phyloP scores from a whole-genome alignment of 2,329 filamentous ascomycete genomes.

The Trichoderma oligosporum region DNA sequence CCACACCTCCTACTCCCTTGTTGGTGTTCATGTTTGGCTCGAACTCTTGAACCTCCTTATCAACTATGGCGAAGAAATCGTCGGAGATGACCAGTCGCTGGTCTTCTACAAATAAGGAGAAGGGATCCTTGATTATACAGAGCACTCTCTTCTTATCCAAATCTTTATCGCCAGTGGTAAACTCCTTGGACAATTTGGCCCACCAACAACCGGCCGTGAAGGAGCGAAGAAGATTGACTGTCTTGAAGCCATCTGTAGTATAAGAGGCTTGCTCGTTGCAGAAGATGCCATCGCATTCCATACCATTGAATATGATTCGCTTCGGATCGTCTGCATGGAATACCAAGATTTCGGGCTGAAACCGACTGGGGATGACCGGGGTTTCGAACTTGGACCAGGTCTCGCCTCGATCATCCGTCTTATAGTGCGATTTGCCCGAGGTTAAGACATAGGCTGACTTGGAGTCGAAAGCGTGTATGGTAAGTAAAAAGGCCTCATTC shows the following conservation, averaged over 20 bases:
- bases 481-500: slow-evolving; percentile 58
- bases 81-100: slow-evolving; percentile 79
- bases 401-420: slow-evolving; percentile 77
- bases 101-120: slow-evolving; percentile 67
- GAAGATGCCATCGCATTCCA: slow-evolving; percentile 61
- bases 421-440: slow-evolving; percentile 66
- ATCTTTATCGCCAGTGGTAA: slow-evolving; percentile 64
- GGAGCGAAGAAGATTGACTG: slow-evolving; percentile 60
- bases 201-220: slow-evolving; percentile 78
- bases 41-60: slow-evolving; percentile 54
- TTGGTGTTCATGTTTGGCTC: slow-evolving; percentile 75
- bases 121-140: slow-evolving; percentile 73
- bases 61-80: slow-evolving; percentile 65
- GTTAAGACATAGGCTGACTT: slow-evolving; percentile 79
- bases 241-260: slow-evolving; percentile 81
- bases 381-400: slow-evolving; percentile 74
- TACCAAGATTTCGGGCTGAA: slow-evolving; percentile 51
- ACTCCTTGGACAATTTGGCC: slow-evolving; percentile 73
- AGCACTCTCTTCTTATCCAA: slow-evolving; percentile 68
- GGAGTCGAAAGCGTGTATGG: slow-evolving; percentile 74
- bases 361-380: slow-evolving; percentile 52
- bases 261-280: slow-evolving; percentile 66
- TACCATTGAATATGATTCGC: slow-evolving; percentile 79
- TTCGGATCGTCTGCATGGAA: slow-evolving; percentile 84
- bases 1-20: slow-evolving; percentile 71